phyloP scores from a whole-genome alignment of 192 early-diverging fungal genomes.

The Pilaira anomala region DNA sequence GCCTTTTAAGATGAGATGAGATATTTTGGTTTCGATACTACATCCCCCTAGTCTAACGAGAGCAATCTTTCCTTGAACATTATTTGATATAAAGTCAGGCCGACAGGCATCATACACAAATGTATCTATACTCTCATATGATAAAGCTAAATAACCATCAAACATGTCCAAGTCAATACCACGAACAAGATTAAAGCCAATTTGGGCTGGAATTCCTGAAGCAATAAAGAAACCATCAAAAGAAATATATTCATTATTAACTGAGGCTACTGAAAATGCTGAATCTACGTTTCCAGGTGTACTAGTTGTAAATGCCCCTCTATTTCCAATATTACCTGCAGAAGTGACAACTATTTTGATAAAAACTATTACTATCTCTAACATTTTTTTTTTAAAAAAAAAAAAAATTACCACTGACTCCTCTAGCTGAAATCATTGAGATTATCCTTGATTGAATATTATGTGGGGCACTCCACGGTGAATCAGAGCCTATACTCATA shows the following conservation, averaged over 20 bases:
- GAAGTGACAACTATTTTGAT: constrained; percentile 59
- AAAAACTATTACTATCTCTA: constrained; percentile 30
- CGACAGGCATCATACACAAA: constrained; percentile 46
- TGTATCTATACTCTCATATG: constrained; percentile 36
- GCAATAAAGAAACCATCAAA: constrained; percentile 28
- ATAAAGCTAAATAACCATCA: constrained; percentile 26
- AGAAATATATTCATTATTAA: constrained; percentile 41
- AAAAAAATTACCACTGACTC: constrained; percentile 37
- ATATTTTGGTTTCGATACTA: constrained; percentile 57
- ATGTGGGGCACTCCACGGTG: constrained; percentile 47
- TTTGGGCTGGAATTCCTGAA: background rate
- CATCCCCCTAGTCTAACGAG: constrained; percentile 69
- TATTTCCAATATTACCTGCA: constrained; percentile 59
- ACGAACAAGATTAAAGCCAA: too few relatives aligned
- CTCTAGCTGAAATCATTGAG: constrained; percentile 29
- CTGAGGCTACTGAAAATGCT: constrained; percentile 55
- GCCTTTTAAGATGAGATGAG: constrained; percentile 50
- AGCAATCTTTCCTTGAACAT: constrained; percentile 47
- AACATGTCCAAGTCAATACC: too few relatives aligned
- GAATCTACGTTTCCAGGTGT: constrained; percentile 51
- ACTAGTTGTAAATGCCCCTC: constrained; percentile 51
- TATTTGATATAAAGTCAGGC: constrained; percentile 29
- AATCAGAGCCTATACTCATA: constrained; percentile 71
- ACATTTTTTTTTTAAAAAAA: background rate
- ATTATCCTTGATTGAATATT: constrained; percentile 44